A percentile compares a stretch with the other conserved stretches of the same genome.
phyloP scores from a whole-genome alignment of 768 basidiomycete species.

The Peribolospora kevripleyi region DNA sequence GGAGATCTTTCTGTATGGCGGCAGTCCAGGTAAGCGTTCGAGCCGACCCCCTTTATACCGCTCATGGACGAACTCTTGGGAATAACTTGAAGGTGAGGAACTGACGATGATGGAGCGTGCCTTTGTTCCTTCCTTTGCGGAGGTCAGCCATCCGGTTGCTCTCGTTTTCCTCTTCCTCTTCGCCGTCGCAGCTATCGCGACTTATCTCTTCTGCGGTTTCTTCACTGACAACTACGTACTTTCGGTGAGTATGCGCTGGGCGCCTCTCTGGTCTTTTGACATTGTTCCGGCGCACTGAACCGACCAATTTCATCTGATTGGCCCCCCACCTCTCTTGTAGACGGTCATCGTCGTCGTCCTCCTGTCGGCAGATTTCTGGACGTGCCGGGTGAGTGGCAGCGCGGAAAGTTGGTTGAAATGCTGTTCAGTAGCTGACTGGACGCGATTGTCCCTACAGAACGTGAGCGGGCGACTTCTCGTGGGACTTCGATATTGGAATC shows the following conservation, averaged over 20 bases:
- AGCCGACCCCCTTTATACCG: too few relatives aligned
- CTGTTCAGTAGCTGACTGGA: background rate
- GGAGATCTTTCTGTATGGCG: too few relatives aligned
- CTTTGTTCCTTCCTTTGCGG: too few relatives aligned
- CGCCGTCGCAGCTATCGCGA: constrained; percentile 59
- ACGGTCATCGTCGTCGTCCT: constrained; percentile 82
- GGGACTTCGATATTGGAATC: constrained; percentile 93
- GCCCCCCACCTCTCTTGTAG: constrained; percentile 17
- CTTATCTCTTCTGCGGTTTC: constrained; percentile 76
- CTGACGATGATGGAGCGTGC: too few relatives aligned
- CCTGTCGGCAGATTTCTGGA: constrained; percentile 97
- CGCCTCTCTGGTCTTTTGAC: constrained; percentile 1
- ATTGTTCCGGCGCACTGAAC: background rate
- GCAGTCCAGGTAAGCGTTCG: too few relatives aligned
- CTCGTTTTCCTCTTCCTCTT: constrained; percentile 80
- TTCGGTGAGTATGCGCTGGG: constrained; percentile 25
- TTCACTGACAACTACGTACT: constrained; percentile 11
- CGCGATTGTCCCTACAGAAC: constrained; percentile 32
- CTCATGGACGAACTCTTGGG: too few relatives aligned
- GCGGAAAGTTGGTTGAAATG: background rate
- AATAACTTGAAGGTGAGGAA: too few relatives aligned
- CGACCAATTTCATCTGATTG: background rate
- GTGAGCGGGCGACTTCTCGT: constrained; percentile 82
- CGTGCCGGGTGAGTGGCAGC: constrained; percentile 44
- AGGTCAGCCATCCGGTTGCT: constrained; percentile 29